Evolutionary conservation across 1,284 basidiomycete genomes (phyloP).

Genomic region (Taiwanofungus camphoratus): DNA sequence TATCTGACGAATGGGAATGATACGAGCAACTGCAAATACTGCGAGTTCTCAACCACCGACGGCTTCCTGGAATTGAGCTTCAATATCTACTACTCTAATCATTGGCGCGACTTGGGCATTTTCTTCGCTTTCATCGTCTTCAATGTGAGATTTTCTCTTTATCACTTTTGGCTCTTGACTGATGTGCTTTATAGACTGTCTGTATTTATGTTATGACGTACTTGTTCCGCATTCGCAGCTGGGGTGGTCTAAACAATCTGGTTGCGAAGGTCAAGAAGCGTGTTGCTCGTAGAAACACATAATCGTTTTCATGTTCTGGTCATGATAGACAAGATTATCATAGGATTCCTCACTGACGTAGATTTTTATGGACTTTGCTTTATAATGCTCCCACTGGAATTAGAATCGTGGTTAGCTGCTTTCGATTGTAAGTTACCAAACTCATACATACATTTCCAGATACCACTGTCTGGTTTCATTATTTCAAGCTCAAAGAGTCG

Average conservation of each 20-base stretch:
- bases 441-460: no score
- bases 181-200: constrained; percentile 19
- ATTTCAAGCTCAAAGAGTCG: no score
- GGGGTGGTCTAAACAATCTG: neutral
- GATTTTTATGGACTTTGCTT: no score
- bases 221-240: constrained; percentile 25
- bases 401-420: no score
- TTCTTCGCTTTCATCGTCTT: constrained; percentile 61
- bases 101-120: constrained; percentile 63
- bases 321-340: no score
- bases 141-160: constrained; percentile 37
- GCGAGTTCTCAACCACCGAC: constrained; percentile 46
- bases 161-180: neutral
- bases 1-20: constrained; percentile 62
- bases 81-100: constrained; percentile 49
- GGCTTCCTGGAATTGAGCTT: constrained; percentile 48
- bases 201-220: constrained; percentile 30
- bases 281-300: no score
- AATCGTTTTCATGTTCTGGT: no score
- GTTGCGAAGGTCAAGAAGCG: constrained; percentile 3
- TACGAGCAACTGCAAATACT: constrained; percentile 50
- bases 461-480: no score
- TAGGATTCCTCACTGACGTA: no score
- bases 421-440: no score
- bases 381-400: no score